Evolutionary conservation across 2,329 filamentous ascomycete genomes (phyloP), one percentile per base, ranked within the genome.

Genomic region (Fusarium sp.): DNA sequence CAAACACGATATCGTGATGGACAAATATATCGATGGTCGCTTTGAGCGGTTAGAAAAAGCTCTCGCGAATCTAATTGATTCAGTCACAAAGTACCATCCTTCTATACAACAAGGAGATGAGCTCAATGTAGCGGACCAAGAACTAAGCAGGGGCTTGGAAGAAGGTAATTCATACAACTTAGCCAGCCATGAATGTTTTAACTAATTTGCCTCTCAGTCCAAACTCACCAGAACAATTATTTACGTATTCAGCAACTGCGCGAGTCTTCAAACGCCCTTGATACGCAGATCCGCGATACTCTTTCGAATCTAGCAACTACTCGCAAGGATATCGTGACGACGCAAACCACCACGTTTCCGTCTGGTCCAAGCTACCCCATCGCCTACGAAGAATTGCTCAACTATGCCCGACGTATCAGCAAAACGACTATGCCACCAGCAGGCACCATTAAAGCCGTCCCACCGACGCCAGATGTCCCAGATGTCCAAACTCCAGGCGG

Each of bases 31-130:
- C 12, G 89, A 92, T 71, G 79, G 78, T 50, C 89, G 88, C 75
- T 92, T 93, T 68, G 89, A 91, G 78, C 88, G 90, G 54, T 84
- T 93, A 35, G 91, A 93, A 76, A 89, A 88, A 76, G 89, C 90
- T 2, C 85, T 97, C 26, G 87, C 88, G 18, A 90, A 85, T 33
- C 85, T 97, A 38, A 91, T 95, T 75, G 92, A 95, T 79, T 95
- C 93, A 1, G 92, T 97, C 70, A 88, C 93, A 11, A 93, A 94
- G 72, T 95, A 95, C 82, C 94, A 95, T 77, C 93, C 94, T 1
- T 93, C 92, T 12, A 84, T 89, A 9, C 82, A 86, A 39, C 89
- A 91, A 31, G 92, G 92, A 11, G 85, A 89, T 63, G 92, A 95
- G 71, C 89, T 97, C 15, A 85, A 92, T 24, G 85, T 86, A 13